Base-by-base conservation (phyloP, 2,329 filamentous ascomycete genomes). In the Hymenoscyphus fructigenus region DNA sequence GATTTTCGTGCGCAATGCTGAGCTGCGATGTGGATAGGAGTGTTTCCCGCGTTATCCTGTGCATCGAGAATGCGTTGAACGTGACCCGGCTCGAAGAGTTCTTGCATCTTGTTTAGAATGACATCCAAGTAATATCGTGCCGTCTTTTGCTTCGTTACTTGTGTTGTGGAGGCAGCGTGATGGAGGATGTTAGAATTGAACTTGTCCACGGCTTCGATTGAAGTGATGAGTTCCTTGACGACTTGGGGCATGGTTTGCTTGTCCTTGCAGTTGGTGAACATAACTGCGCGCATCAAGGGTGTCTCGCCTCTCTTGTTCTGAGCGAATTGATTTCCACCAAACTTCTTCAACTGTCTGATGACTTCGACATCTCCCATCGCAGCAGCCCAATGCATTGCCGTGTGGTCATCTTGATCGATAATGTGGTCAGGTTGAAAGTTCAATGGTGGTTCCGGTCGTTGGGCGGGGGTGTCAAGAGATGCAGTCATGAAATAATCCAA, bases 231-330 rank as follows among this genome's bases (percentile, higher is more conserved):
- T 68, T 97, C 87, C 69, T 91, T 90, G 72, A 97, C 87, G 63
- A 99, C 88, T 26, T 85, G 85, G 0, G 92, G 91, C 79, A 98
- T 97, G 0, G 92, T 93, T 70, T 92, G 87, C 79, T 95, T 96
- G 76, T 98, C 95, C 76, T 89, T 95, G 76, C 95, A 97, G 77
- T 99, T 99, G 57, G 94, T 98, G 77, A 98, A 99, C 75, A 96
- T 87, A 63, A 98, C 93, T 5, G 92, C 91, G 55, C 93, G 90
- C 87, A 99, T 97, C 41, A 99, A 85, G 0, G 95, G 94, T 0
- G 95, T 98, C 78, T 98, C 94, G 64, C 90, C 90, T 23, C 87
- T 82, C 56, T 85, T 79, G 64, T 93, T 93, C 62, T 89, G 84
- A 2, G 89, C 87, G 34, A 87, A 86, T 17, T 92, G 82, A 66